Percentiles rank a stretch among this genome's conserved stretches.
Conservation (phyloP, 2,329 filamentous ascomycete species). For the Nemania sp. region DNA sequence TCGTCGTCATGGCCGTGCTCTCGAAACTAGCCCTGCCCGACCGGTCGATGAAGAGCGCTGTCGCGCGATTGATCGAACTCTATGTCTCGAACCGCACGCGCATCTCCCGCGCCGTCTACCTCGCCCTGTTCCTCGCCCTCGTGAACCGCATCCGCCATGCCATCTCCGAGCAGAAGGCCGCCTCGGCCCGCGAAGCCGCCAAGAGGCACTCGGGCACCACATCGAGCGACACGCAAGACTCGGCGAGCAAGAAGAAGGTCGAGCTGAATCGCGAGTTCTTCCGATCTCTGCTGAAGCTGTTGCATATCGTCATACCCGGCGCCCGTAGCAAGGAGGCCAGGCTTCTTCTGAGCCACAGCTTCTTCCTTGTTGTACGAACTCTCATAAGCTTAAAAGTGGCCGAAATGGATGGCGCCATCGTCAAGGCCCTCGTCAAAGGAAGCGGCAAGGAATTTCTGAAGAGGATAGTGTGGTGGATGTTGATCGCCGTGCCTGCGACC, state of each 20-base stretch:
- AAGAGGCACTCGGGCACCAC: conserved; percentile 58
- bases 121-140: conserved; percentile 79
- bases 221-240: conserved; percentile 44
- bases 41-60: conserved; percentile 65
- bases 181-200: conserved; percentile 69
- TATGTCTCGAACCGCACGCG: conserved; percentile 81
- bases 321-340: conserved; percentile 88
- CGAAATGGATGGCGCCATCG: conserved; percentile 90
- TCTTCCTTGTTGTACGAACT: conserved; percentile 89
- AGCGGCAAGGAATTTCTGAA: conserved; percentile 88
- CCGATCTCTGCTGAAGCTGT: conserved; percentile 73
- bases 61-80: conserved; percentile 69
- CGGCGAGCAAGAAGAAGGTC: conserved; percentile 65
- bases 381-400: conserved; percentile 95
- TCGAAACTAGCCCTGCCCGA: conserved; percentile 72
- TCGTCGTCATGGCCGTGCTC: conserved; percentile 67
- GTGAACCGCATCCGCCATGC: conserved; percentile 88
- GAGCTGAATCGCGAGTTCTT: conserved; percentile 87
- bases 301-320: conserved; percentile 87
- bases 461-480: conserved; percentile 96
- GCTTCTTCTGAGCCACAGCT: conserved; percentile 84
- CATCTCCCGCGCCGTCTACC: conserved; percentile 82
- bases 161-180: conserved; percentile 89
- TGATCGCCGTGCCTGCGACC: conserved; percentile 91
- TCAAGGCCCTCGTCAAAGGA: conserved; percentile 89